A percentile compares a stretch with the other conserved stretches of the same genome.
These are phyloP conservation scores for Oryza meyeriana DNA, from an alignment of 176 grass and related monocot genomes.

Conservation along the genomic window DNA sequence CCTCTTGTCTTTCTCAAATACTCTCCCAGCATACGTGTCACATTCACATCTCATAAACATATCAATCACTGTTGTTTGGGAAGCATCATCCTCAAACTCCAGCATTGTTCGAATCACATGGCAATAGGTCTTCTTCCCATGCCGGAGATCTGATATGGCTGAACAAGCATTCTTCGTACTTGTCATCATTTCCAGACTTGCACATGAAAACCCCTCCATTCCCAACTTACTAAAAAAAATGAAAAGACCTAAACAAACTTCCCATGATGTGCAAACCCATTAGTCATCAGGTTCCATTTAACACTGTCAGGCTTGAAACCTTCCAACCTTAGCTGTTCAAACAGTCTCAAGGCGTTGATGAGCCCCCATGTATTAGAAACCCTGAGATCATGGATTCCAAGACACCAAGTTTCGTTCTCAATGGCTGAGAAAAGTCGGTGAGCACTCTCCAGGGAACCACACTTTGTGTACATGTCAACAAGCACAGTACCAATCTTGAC, in stretches of 20 bases:
- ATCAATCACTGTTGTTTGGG: conserved; percentile 40
- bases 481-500: conserved; percentile 35
- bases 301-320: conserved; percentile 27
- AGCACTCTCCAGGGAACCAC: conserved; percentile 20
- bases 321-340: too few species aligned
- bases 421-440: conserved; percentile 33
- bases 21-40: too few species aligned
- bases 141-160: conserved; percentile 21
- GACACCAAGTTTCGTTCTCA: conserved; percentile 33
- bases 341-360: too few species aligned
- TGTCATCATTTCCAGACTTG: conserved; percentile 43
- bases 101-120: conserved; percentile 40
- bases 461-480: conserved; percentile 43
- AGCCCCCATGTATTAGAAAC: conserved; percentile 1
- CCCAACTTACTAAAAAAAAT: conserved; percentile 33
- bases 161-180: conserved; percentile 40
- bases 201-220: conserved; percentile 1
- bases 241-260: conserved; percentile 19
- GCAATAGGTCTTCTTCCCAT: conserved; percentile 45
- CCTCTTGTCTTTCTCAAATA: too few species aligned
- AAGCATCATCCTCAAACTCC: conserved; percentile 35
- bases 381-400: conserved; percentile 46
- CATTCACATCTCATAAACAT: too few species aligned
- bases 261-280: conserved; percentile 26
- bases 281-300: conserved; percentile 40